These are phyloP conservation scores for Naganishia kalamii DNA, from an alignment of 768 basidiomycete genomes.

Conservation along the genomic window DNA sequence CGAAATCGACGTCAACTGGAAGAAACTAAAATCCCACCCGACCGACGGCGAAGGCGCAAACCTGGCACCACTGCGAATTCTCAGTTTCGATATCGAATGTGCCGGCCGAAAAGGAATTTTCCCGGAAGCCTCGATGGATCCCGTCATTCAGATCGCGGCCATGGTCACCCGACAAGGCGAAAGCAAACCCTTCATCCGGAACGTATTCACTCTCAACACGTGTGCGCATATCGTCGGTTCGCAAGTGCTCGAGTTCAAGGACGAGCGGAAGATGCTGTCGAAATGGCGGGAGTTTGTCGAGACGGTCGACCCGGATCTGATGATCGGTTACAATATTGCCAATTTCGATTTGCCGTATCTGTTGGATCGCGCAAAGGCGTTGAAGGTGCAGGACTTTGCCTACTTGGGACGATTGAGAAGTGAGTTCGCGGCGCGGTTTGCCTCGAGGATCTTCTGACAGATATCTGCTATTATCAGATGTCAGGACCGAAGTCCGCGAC, in stretches of 20 bases:
- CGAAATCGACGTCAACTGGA: slow-evolving; percentile 70
- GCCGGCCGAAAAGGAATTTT: slow-evolving; percentile 96
- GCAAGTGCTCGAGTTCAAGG: slow-evolving; percentile 75
- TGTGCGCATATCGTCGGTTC: slow-evolving; percentile 97
- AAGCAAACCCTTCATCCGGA: slow-evolving; percentile 84
- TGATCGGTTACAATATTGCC: slow-evolving; percentile 92
- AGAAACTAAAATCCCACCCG: slow-evolving; percentile 78
- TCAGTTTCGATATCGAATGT: slow-evolving; percentile 99
- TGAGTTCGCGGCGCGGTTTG: no score
- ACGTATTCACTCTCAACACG: slow-evolving; percentile 89
- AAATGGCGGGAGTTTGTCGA: slow-evolving; percentile 86
- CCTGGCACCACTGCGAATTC: slow-evolving; percentile 83
- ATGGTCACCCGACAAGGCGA: slow-evolving; percentile 99
- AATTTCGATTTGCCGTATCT: slow-evolving; percentile 96
- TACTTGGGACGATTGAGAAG: slow-evolving; percentile 70
- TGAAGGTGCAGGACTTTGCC: slow-evolving; percentile 65
- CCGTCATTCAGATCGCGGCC: slow-evolving; percentile 96
- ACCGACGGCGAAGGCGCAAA: slow-evolving; percentile 89
- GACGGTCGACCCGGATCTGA: slow-evolving; percentile 84
- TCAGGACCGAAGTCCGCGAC: slow-evolving; percentile 73
- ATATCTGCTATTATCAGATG: slow-evolving; percentile 52
- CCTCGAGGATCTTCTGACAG: no score
- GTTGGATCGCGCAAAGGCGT: slow-evolving; percentile 77
- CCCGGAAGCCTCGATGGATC: slow-evolving; percentile 81
- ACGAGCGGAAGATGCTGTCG: slow-evolving; percentile 67